phyloP scores from a whole-genome alignment of 495 filamentous ascomycete genomes.

The Penicillium verhagenii region DNA sequence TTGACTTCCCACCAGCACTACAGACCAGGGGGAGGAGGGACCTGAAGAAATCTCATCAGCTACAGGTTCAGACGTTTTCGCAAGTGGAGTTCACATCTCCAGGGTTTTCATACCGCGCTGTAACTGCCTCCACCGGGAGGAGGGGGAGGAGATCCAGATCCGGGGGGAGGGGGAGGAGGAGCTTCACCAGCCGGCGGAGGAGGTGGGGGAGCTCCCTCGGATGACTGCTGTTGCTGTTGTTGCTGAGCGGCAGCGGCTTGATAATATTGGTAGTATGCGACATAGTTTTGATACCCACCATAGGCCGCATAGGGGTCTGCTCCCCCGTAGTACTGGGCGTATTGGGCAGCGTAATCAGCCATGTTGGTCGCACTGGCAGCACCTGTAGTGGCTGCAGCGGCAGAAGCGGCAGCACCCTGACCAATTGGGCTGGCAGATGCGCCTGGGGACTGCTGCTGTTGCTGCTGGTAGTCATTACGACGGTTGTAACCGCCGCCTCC shows the following conservation, averaged over 20 bases:
- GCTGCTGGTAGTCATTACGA: slow-evolving; percentile 31
- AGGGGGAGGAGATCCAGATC: slow-evolving; percentile 68
- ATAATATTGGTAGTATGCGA: slow-evolving; percentile 68
- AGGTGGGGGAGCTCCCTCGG: slow-evolving; percentile 59
- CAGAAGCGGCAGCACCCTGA: slow-evolving; percentile 31
- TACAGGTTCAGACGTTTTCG: neutral
- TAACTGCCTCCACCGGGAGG: slow-evolving; percentile 58
- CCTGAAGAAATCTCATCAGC: slow-evolving; percentile 23
- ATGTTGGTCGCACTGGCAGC: slow-evolving; percentile 33
- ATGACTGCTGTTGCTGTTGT: slow-evolving; percentile 42
- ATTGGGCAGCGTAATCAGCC: slow-evolving; percentile 71
- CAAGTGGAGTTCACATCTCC: neutral
- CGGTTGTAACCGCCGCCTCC: slow-evolving; percentile 40
- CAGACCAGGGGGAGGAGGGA: slow-evolving; percentile 54
- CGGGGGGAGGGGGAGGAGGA: slow-evolving; percentile 61
- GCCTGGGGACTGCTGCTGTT: slow-evolving; percentile 35
- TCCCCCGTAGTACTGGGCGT: slow-evolving; percentile 76
- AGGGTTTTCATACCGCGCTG: slow-evolving; percentile 55
- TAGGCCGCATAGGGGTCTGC: slow-evolving; percentile 90
- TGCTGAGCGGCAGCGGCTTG: slow-evolving; percentile 56
- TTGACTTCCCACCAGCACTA: slow-evolving; percentile 19
- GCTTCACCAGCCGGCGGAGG: slow-evolving; percentile 63
- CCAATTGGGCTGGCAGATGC: slow-evolving; percentile 37
- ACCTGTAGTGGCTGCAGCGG: slow-evolving; percentile 33
- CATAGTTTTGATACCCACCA: slow-evolving; percentile 80